Percentiles rank a stretch among this genome's conserved stretches.
Evolutionary conservation across 192 early-diverging fungal genomes (phyloP).

Genomic region (Backusella macrospora): DNA sequence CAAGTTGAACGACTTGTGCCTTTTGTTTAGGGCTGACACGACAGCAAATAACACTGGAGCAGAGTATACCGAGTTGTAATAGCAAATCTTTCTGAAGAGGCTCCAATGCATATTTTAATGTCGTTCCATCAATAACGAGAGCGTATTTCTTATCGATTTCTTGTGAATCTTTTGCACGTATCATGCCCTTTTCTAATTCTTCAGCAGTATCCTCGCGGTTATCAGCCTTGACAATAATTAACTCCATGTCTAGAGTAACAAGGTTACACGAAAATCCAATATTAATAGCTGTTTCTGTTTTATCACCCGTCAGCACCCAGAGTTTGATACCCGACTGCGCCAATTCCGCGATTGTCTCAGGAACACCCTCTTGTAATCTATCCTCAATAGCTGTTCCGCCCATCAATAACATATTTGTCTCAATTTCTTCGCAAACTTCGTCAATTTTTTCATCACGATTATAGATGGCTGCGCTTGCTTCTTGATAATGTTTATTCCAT

Average conservation of each 20-base stretch:
- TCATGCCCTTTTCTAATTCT: constrained; percentile 75
- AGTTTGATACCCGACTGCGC: constrained; percentile 90
- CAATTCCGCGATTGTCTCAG: constrained; percentile 87
- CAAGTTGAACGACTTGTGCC: constrained; percentile 87
- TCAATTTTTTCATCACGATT: constrained; percentile 87
- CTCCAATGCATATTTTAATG: constrained; percentile 80
- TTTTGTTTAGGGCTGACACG: constrained; percentile 97
- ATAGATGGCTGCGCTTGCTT: constrained; percentile 70
- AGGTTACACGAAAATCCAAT: constrained; percentile 98
- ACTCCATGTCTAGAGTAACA: constrained; percentile 79
- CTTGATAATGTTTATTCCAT: constrained; percentile 74
- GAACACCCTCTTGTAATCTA: constrained; percentile 94
- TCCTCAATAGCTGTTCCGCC: constrained; percentile 99
- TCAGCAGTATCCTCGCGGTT: constrained; percentile 57
- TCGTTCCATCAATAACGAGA: constrained; percentile 92
- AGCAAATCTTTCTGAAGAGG: constrained; percentile 57
- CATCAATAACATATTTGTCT: constrained; percentile 76
- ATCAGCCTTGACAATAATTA: constrained; percentile 75
- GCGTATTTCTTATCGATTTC: constrained; percentile 42
- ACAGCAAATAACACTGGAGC: constrained; percentile 91
- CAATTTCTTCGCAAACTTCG: constrained; percentile 76
- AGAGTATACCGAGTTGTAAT: constrained; percentile 74
- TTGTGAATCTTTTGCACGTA: constrained; percentile 43
- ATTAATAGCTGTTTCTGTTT: constrained; percentile 97
- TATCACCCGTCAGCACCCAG: constrained; percentile 98